Evolutionary conservation across 768 basidiomycete species (phyloP).

Genomic region (Suillus subluteus): DNA sequence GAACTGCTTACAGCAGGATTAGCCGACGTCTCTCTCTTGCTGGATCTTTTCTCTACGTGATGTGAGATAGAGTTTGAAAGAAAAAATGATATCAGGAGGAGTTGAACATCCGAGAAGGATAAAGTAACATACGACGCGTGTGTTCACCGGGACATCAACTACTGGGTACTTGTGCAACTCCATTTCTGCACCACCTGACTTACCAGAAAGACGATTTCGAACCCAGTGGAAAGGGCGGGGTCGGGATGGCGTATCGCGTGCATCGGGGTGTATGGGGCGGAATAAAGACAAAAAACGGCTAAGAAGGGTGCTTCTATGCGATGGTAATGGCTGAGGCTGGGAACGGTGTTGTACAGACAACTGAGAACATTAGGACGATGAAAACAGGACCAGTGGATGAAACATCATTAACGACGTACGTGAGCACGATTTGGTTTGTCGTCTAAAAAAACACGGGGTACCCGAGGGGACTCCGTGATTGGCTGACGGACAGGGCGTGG

Average conservation of each 20-base stretch:
- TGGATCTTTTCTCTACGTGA: neutral
- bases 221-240: no score
- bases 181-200: no score
- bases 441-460: neutral
- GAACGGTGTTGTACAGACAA: neutral
- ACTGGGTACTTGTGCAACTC: no score
- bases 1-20: neutral
- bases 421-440: neutral
- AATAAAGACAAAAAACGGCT: no score
- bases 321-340: neutral
- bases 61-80: neutral
- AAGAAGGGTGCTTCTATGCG: neutral
- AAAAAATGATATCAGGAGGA: neutral
- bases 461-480: neutral
- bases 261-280: no score
- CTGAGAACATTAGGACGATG: neutral
- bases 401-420: neutral
- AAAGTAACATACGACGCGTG: neutral
- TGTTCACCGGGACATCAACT: no score
- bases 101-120: neutral
- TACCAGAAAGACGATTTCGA: no score
- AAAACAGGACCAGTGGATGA: neutral
- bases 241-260: no score
- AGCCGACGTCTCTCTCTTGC: neutral
- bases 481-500: neutral